Evolutionary conservation across 176 grass and related monocot species (phyloP).

Genomic region (Rhipidocladum racemiflorum): DNA sequence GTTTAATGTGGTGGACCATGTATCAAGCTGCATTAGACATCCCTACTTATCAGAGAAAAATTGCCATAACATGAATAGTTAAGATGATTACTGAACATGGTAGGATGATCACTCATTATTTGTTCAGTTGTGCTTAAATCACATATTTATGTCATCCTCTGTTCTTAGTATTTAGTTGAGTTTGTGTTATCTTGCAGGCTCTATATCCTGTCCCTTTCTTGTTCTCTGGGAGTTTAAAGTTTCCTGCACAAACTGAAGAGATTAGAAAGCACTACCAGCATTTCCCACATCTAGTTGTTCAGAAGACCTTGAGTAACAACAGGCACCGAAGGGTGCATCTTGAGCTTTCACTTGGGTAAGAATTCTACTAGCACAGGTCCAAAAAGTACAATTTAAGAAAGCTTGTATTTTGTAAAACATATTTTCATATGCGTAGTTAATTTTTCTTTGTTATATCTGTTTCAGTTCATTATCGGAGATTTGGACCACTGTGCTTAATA

Average conservation of each 20-base stretch:
- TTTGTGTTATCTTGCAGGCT: constrained; percentile 57
- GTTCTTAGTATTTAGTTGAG: not conserved
- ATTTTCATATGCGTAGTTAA: not conserved
- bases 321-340: constrained; percentile 66
- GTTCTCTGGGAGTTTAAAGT: constrained; percentile 84
- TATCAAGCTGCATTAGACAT: not conserved
- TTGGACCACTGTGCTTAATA: constrained; percentile 74
- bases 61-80: not conserved
- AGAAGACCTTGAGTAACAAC: constrained; percentile 40
- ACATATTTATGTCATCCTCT: not conserved
- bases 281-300: constrained; percentile 57
- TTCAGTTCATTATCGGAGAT: constrained; percentile 84
- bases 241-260: constrained; percentile 56
- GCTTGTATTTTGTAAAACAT: not conserved
- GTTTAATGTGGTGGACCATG: not conserved
- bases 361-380: not conserved
- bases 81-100: not conserved
- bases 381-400: constrained; percentile 16
- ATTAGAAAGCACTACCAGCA: constrained; percentile 63
- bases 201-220: constrained; percentile 82
- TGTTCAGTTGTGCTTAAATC: not conserved
- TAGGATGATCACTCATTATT: not conserved
- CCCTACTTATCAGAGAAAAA: not conserved
- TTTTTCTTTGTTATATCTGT: constrained; percentile 19
- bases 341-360: constrained; percentile 79